Evolutionary conservation across 345 rosid genomes (phyloP).

Genomic region (Citrus trifoliata): DNA sequence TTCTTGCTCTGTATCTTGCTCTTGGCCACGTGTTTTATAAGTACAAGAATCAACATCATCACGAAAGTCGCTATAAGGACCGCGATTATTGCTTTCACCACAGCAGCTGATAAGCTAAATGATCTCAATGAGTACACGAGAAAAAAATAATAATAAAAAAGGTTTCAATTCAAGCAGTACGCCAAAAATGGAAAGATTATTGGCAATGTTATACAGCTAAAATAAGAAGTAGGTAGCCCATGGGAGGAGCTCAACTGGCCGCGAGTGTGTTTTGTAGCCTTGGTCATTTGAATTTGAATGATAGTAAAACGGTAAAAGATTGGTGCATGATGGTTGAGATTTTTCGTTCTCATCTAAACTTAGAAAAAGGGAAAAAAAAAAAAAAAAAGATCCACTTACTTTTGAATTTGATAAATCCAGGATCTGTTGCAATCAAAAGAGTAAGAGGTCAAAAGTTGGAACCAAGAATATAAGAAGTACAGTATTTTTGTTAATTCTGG

Average conservation of each 20-base stretch:
- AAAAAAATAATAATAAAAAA: not conserved
- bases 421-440: conserved; percentile 33
- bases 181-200: not conserved
- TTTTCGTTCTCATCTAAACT: no score
- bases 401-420: conserved; percentile 37
- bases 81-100: conserved; percentile 24
- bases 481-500: not conserved
- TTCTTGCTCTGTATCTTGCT: conserved; percentile 13
- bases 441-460: not conserved
- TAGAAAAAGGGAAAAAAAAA: not conserved
- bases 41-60: conserved; percentile 29
- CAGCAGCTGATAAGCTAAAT: conserved; percentile 31
- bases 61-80: conserved; percentile 17
- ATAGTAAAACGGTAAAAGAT: no score
- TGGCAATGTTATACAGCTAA: no score
- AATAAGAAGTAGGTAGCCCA: no score
- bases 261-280: no score
- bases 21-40: conserved; percentile 31
- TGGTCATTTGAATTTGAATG: no score
- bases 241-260: no score
- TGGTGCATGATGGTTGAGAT: no score
- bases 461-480: not conserved
- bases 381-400: conserved; percentile 30
- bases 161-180: not conserved
- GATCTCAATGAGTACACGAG: conserved; percentile 6